A percentile compares a stretch with the other conserved stretches of the same genome.
Evolutionary conservation across 306 rosid species (phyloP).

Genomic region (Mucuna pruriens): DNA sequence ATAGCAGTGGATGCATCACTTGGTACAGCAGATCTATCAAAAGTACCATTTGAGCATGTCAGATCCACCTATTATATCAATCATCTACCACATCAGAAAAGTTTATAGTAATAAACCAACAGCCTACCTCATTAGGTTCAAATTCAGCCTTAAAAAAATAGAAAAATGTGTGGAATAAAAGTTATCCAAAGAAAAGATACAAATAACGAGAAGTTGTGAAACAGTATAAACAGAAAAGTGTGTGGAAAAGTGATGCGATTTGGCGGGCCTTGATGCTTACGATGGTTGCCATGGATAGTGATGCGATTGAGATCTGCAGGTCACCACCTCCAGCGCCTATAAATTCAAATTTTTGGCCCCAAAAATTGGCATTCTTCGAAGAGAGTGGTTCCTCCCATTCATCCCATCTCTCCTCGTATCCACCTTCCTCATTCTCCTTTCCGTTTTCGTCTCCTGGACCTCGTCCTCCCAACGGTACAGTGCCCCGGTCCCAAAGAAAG

Average conservation of each 20-base stretch:
- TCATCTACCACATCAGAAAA: slow-evolving; percentile 11
- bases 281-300: slow-evolving; percentile 64
- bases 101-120: neutral
- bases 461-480: no score
- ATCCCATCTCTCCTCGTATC: no score
- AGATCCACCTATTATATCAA: slow-evolving; percentile 65
- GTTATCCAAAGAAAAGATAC: neutral
- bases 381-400: no score
- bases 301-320: slow-evolving; percentile 33
- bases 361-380: no score
- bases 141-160: neutral
- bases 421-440: no score
- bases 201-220: neutral
- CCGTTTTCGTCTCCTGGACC: no score
- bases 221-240: neutral
- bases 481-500: no score
- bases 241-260: slow-evolving; percentile 55
- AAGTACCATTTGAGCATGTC: slow-evolving; percentile 55
- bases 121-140: neutral
- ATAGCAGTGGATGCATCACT: slow-evolving; percentile 95
- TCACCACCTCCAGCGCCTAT: no score
- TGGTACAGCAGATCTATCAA: slow-evolving; percentile 98
- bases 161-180: neutral
- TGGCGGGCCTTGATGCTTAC: slow-evolving; percentile 75
- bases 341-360: no score